Evolutionary conservation across 352 stramenopile species (phyloP).

Genomic region (Phytophthora capsici): DNA sequence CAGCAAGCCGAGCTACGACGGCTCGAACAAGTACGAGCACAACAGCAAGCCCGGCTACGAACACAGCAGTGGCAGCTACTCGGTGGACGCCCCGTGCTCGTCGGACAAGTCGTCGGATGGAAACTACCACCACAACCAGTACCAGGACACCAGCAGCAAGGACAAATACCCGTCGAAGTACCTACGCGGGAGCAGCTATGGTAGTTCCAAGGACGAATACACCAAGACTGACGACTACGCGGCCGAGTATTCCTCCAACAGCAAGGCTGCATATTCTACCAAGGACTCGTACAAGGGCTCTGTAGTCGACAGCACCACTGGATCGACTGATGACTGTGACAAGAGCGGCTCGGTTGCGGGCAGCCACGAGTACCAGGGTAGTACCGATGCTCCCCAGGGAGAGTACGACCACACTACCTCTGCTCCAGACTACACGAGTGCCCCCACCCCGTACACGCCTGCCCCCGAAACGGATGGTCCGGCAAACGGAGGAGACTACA

Average conservation of each 20-base stretch:
- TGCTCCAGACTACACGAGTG: slow-evolving; percentile 1
- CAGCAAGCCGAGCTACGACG: not conserved
- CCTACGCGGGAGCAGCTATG: slow-evolving; percentile 28
- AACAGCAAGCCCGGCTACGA: slow-evolving; percentile 3
- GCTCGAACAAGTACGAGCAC: too few species aligned
- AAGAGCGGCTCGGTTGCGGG: not conserved
- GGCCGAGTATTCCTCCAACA: slow-evolving; percentile 1
- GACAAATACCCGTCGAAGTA: slow-evolving; percentile 25
- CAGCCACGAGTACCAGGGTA: slow-evolving; percentile 10
- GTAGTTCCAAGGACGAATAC: not conserved
- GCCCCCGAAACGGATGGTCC: not conserved
- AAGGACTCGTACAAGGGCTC: slow-evolving; percentile 12
- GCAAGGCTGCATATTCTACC: slow-evolving; percentile 7
- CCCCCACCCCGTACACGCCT: not conserved
- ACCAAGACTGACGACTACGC: slow-evolving; percentile 1
- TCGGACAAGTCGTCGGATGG: slow-evolving; percentile 14
- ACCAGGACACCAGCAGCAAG: slow-evolving; percentile 3
- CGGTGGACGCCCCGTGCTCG: slow-evolving; percentile 11
- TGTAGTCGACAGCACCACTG: slow-evolving; percentile 3
- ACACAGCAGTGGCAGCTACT: not conserved
- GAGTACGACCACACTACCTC: slow-evolving; percentile 5
- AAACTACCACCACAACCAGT: slow-evolving; percentile 3
- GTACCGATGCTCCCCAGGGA: not conserved
- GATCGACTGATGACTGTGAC: slow-evolving; percentile 4
- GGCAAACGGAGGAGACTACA: not conserved